phyloP scores from a whole-genome alignment of 345 rosid genomes.

The Dipteronia dyeriana region DNA sequence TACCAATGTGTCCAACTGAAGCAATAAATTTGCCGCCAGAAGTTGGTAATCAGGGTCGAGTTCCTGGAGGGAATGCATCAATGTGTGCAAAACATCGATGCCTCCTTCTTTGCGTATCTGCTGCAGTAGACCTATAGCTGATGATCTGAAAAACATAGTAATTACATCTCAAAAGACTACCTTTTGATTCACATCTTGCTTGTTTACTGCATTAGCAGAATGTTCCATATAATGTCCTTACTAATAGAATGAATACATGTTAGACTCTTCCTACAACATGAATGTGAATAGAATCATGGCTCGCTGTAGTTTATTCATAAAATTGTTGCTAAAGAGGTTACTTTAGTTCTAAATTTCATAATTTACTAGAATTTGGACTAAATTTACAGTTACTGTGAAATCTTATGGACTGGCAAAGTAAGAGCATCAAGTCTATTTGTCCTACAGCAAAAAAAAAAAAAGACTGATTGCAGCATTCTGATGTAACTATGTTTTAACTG shows the following conservation, averaged over 20 bases:
- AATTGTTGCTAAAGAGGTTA: neutral
- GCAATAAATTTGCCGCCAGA: constrained; percentile 72
- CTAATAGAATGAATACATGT: too few relatives aligned
- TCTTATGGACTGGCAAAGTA: too few relatives aligned
- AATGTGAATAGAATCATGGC: too few relatives aligned
- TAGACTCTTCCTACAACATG: too few relatives aligned
- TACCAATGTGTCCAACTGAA: constrained; percentile 72
- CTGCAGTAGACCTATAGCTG: constrained; percentile 62
- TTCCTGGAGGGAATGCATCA: constrained; percentile 48
- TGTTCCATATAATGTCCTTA: too few relatives aligned
- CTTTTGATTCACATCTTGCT: too few relatives aligned
- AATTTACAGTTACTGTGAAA: neutral
- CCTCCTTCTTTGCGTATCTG: constrained; percentile 61
- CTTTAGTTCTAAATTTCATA: neutral
- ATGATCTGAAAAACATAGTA: constrained; percentile 54
- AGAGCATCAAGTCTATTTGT: too few relatives aligned
- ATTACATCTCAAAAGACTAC: constrained; percentile 5
- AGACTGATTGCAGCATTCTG: neutral
- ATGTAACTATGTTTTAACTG: neutral
- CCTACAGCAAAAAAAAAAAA: neutral
- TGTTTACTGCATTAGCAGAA: too few relatives aligned
- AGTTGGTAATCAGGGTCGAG: constrained; percentile 56
- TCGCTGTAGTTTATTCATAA: neutral
- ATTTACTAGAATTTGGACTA: neutral
- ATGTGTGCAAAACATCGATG: constrained; percentile 36